Evolutionary conservation across 345 rosid genomes (phyloP).

Genomic region (Sapria himalayana): DNA sequence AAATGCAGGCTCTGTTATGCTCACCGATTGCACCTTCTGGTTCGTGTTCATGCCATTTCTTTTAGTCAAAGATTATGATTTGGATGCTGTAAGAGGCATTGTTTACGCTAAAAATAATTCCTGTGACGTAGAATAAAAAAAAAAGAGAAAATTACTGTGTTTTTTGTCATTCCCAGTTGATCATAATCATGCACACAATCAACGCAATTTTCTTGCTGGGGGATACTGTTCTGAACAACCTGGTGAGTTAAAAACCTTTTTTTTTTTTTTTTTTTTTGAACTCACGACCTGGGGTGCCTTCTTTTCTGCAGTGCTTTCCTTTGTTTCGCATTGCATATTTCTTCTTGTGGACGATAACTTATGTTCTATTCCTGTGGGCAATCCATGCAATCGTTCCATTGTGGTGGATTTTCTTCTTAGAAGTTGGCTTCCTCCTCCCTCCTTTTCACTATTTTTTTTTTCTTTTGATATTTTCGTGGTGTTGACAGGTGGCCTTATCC

Average conservation of each 20-base stretch:
- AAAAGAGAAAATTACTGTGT: not conserved
- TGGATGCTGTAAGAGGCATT: constrained; percentile 42
- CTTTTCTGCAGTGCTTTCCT: constrained; percentile 53
- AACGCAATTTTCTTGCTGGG: constrained; percentile 60
- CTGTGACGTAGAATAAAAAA: not conserved
- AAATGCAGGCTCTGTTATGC: constrained; percentile 95
- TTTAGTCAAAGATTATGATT: constrained; percentile 41
- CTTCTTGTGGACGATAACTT: constrained; percentile 64
- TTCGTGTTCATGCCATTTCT: constrained; percentile 80
- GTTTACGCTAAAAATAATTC: not conserved
- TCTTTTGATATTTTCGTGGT: not conserved
- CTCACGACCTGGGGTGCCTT: not conserved
- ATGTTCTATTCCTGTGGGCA: constrained; percentile 71
- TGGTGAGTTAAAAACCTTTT: constrained; percentile 23
- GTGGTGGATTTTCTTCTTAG: constrained; percentile 22
- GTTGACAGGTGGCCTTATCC: constrained; percentile 94
- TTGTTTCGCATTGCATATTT: constrained; percentile 76
- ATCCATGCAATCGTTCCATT: constrained; percentile 45
- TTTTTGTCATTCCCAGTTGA: constrained; percentile 27
- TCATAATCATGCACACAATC: constrained; percentile 61
- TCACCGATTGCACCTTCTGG: constrained; percentile 92
- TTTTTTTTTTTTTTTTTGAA: not conserved
- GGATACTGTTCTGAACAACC: constrained; percentile 57
- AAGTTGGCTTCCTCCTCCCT: constrained; percentile 2
- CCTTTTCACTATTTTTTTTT: not conserved